Conservation (phyloP, 768 basidiomycete species). For the Lyophyllum shimeji region DNA sequence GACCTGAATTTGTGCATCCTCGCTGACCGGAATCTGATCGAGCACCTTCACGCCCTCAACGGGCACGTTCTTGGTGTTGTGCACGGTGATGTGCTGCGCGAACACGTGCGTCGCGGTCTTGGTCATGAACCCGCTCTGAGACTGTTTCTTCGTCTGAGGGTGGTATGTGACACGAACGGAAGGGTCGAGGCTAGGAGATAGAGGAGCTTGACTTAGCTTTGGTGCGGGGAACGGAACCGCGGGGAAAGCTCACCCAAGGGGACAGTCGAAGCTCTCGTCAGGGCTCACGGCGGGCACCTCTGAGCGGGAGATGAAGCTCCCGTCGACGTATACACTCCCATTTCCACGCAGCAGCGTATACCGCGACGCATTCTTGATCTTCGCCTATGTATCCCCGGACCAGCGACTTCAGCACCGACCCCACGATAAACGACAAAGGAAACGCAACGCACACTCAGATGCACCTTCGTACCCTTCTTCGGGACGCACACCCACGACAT, state of each 20-base stretch:
- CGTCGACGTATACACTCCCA: not conserved
- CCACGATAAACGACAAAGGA: not conserved
- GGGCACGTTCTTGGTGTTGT: conserved; percentile 20
- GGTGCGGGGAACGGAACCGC: not conserved
- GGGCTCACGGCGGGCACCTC: conserved; percentile 25
- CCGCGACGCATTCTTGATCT: not conserved
- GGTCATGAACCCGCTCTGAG: conserved; percentile 23
- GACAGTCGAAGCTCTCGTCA: conserved; percentile 29
- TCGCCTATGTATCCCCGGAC: not conserved
- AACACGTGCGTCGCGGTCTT: conserved; percentile 21
- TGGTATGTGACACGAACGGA: conserved; percentile 27
- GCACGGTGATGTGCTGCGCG: conserved; percentile 22
- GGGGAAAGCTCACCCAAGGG: conserved; percentile 22
- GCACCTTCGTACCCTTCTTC: conserved; percentile 22
- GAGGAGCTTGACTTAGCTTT: conserved; percentile 22
- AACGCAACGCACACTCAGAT: conserved; percentile 21
- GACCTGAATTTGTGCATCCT: conserved; percentile 15
- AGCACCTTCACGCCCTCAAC: conserved; percentile 18
- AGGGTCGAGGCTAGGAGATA: conserved; percentile 20
- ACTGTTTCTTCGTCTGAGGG: conserved; percentile 21
- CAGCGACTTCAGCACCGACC: not conserved
- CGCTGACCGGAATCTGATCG: conserved; percentile 25
- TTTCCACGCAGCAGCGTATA: not conserved
- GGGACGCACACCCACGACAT: conserved; percentile 28
- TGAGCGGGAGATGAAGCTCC: conserved; percentile 19